Evolutionary conservation across 345 rosid species (phyloP).

Genomic region (Linum lewisii): DNA sequence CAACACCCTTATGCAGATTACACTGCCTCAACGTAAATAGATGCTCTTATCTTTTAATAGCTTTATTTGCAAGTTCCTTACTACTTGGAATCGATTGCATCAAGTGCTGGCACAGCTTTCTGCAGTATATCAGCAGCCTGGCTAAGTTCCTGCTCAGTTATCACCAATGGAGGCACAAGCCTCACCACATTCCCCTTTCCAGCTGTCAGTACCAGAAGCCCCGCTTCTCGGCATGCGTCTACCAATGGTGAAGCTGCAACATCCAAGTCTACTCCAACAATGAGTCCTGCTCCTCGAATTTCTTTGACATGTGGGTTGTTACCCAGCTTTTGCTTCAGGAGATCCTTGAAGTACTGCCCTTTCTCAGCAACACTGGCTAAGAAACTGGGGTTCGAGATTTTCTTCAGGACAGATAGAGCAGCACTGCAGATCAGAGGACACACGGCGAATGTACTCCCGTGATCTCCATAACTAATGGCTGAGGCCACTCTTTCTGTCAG

Average conservation of each 20-base stretch:
- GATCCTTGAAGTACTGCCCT: constrained; percentile 52
- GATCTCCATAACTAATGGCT: constrained; percentile 63
- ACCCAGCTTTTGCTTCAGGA: constrained; percentile 45
- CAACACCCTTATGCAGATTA: neutral
- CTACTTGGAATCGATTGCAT: constrained; percentile 6
- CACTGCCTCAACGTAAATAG: neutral
- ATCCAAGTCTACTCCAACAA: constrained; percentile 70
- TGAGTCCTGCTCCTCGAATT: constrained; percentile 74
- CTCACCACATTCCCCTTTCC: constrained; percentile 86
- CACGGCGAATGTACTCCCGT: constrained; percentile 92
- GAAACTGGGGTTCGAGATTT: constrained; percentile 63
- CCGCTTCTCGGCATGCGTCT: constrained; percentile 61
- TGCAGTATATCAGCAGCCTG: constrained; percentile 50
- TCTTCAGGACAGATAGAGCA: constrained; percentile 55
- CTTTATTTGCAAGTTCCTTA: neutral
- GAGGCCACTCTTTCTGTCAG: constrained; percentile 72
- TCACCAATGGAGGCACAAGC: constrained; percentile 79
- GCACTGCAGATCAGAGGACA: constrained; percentile 65
- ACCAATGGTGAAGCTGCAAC: constrained; percentile 54
- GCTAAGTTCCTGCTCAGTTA: constrained; percentile 59
- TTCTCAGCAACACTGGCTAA: constrained; percentile 56
- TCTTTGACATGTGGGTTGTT: constrained; percentile 69
- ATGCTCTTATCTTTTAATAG: too few species aligned
- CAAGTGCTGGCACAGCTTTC: constrained; percentile 13
- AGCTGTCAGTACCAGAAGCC: constrained; percentile 65